These are phyloP conservation scores for Dimargaris xerosporica DNA, from an alignment of 192 early-diverging fungal genomes.

Conservation along the genomic window DNA sequence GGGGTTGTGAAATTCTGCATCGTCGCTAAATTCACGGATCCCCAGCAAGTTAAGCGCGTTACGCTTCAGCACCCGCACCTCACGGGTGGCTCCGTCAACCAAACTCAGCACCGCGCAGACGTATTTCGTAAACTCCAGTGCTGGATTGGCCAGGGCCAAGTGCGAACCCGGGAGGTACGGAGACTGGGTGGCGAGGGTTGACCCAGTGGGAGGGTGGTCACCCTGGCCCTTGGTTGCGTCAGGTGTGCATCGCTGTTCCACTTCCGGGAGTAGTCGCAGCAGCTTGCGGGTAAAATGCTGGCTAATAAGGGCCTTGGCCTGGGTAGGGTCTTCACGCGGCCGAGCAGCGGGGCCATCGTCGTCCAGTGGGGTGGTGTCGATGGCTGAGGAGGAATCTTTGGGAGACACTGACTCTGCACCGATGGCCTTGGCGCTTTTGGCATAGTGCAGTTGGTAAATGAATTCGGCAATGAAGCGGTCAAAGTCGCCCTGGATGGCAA, in stretches of 20 bases:
- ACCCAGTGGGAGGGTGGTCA: neutral
- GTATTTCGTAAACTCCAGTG: constrained; percentile 73
- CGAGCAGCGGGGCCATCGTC: constrained; percentile 9
- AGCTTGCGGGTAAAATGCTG: constrained; percentile 47
- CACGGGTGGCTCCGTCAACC: constrained; percentile 48
- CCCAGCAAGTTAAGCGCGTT: constrained; percentile 58
- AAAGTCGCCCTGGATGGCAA: constrained; percentile 54
- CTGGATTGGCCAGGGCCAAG: constrained; percentile 44
- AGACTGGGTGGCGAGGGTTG: constrained; percentile 32
- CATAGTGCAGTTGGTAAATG: constrained; percentile 41
- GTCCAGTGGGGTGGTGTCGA: constrained; percentile 7
- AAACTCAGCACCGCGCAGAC: constrained; percentile 62
- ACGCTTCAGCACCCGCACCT: constrained; percentile 69
- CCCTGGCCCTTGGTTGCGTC: neutral
- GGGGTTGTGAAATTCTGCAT: constrained; percentile 68
- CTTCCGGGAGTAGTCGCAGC: constrained; percentile 40
- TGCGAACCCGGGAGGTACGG: constrained; percentile 61
- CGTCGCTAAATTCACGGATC: constrained; percentile 64
- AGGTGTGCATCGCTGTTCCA: constrained; percentile 29
- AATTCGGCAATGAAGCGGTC: constrained; percentile 51
- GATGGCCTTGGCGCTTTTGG: constrained; percentile 25
- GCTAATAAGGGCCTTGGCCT: constrained; percentile 34
- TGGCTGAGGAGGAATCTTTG: neutral
- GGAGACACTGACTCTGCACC: neutral
- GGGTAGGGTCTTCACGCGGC: neutral